Evolutionary conservation across 176 grass and related monocot genomes (phyloP).

Genomic region (Aegilops bicornis): DNA sequence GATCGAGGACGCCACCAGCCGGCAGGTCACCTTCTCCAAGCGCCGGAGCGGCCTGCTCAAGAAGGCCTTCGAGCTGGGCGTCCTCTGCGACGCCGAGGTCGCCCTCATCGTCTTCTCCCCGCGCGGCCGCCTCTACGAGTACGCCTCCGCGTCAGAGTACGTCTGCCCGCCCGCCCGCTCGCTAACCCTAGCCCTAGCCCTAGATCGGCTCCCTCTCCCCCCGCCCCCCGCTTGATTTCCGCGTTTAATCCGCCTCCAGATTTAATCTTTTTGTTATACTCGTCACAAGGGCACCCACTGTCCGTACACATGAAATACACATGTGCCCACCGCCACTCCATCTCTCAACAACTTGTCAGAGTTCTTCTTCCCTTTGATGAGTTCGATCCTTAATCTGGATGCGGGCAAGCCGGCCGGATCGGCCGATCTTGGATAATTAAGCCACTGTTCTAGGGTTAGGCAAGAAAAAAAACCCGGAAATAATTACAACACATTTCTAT

Average conservation of each 20-base stretch:
- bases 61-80: constrained; percentile 84
- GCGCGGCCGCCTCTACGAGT: constrained; percentile 67
- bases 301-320: constrained; percentile 8
- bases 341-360: too few species aligned
- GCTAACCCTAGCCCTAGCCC: neutral
- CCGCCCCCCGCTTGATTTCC: neutral
- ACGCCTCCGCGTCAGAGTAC: constrained; percentile 60
- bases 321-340: neutral
- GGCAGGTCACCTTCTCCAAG: constrained; percentile 89
- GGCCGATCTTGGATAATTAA: neutral
- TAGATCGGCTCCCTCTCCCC: neutral
- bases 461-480: neutral
- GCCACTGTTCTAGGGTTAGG: neutral
- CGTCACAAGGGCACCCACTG: neutral
- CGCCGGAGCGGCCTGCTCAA: constrained; percentile 72
- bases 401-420: neutral
- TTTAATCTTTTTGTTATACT: neutral
- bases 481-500: neutral
- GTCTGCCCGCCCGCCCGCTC: neutral
- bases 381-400: neutral
- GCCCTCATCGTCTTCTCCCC: constrained; percentile 78
- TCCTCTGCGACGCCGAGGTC: constrained; percentile 89
- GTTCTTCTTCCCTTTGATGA: too few species aligned
- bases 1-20: constrained; percentile 79
- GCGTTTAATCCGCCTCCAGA: neutral